Evolutionary conservation across 2,329 filamentous ascomycete genomes (phyloP), one percentile per base, ranked within the genome.

Genomic region (Nemania bipapillata): DNA sequence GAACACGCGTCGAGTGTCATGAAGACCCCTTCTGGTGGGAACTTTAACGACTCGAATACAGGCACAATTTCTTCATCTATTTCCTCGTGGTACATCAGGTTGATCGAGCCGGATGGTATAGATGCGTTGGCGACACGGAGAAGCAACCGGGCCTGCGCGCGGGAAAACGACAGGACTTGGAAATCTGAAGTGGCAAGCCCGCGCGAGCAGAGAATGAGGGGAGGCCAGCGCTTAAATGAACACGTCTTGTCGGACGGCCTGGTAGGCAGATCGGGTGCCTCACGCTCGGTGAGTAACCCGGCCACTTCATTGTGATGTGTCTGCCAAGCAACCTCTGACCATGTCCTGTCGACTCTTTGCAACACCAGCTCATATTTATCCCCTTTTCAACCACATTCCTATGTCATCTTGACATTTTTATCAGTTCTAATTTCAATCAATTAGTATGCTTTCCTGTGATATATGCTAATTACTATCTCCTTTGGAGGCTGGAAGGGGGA

Each of bases 1-100:
- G 81, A 84, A 65, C 80, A 83, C 12, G 78, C 78, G 28, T 80
- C 79, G 17, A 85, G 75, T 11, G 82, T 78, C 65, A 83, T 76
- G 64, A 84, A 84, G n/a, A 85, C 70, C 0, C 81, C 79, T 42
- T 79, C 72, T 0, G 74, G 72, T 0, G 81, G 76, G 53, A 80
- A 80, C 0, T 22, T 53, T 5, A 78, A 73, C 0, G 59, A 66
- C 1, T 59, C 58, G 40, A 78, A 77, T 3, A 68, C 50, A 0
- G 76, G 77, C 1, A 70, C 49, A 8, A 82, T 72, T 4, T 77
- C 75, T 4, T 79, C 78, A 4, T 74, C 55, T 4, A 83, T 62
- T 22, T 81, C 79, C 53, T 81, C 80, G 1, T 68, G 73, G 40
- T 76, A 78, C 7, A 77, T 63, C 6, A 75, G 71, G 64, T 79